These are phyloP conservation scores for Komagataella phaffii DNA, from an alignment of 805 yeast species.

Conservation along the genomic window DNA sequence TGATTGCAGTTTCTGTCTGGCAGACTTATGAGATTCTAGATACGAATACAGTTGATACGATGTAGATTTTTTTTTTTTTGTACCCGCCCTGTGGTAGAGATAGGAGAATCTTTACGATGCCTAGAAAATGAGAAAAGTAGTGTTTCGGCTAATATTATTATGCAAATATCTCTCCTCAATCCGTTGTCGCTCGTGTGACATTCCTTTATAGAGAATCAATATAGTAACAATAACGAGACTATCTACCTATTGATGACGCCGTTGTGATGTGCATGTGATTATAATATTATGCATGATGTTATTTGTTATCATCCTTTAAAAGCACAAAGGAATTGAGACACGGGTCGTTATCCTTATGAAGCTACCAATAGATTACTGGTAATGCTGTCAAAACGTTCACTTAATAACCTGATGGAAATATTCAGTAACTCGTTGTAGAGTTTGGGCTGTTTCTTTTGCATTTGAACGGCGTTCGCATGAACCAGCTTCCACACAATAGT, in stretches of 20 bases:
- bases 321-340: not conserved
- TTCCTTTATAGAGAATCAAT: too few relatives aligned
- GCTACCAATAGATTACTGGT: conserved; percentile 66
- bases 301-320: not conserved
- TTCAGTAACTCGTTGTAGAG: conserved; percentile 51
- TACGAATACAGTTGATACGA: not conserved
- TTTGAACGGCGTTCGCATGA: conserved; percentile 24
- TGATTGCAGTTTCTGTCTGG: too few relatives aligned
- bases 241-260: not conserved
- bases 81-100: not conserved
- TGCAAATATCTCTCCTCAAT: not conserved
- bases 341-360: conserved; percentile 16
- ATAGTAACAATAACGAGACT: not conserved
- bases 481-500: conserved; percentile 60
- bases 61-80: not conserved
- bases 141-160: not conserved
- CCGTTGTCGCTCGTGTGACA: not conserved
- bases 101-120: not conserved
- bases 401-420: conserved; percentile 47
- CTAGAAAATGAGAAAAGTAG: not conserved
- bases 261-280: not conserved
- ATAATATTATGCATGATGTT: not conserved
- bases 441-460: conserved; percentile 35
- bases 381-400: conserved; percentile 61
- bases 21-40: not conserved